These are phyloP conservation scores for Gamarada debralockiae DNA, from an alignment of 495 filamentous ascomycete genomes.

Conservation along the genomic window DNA sequence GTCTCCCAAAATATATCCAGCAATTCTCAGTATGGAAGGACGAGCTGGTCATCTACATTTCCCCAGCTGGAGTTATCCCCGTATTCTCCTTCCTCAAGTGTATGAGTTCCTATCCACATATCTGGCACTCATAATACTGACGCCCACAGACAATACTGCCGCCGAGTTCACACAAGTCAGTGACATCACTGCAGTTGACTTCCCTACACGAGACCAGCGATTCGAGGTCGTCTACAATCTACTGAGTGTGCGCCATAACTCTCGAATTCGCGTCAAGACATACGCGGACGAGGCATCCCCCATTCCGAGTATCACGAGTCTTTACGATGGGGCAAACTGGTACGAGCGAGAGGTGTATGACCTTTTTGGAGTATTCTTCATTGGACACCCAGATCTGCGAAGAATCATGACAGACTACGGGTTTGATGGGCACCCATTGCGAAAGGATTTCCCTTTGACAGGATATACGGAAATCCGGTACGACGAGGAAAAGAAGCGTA, in stretches of 20 bases:
- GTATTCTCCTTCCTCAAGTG: constrained; percentile 93
- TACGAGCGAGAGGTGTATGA: constrained; percentile 98
- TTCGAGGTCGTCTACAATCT: constrained; percentile 99
- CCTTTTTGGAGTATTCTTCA: constrained; percentile 96
- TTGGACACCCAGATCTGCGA: constrained; percentile 90
- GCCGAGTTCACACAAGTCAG: constrained; percentile 93
- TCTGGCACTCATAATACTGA: not conserved
- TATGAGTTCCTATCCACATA: constrained; percentile 17
- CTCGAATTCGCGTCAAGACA: constrained; percentile 95
- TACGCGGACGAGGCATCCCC: constrained; percentile 97
- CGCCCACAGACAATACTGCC: constrained; percentile 61
- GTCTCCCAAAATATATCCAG: constrained; percentile 95
- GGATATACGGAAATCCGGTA: constrained; percentile 98
- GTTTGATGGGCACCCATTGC: constrained; percentile 94
- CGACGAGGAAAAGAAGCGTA: constrained; percentile 99
- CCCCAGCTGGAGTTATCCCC: constrained; percentile 81
- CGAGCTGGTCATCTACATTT: constrained; percentile 89
- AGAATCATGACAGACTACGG: constrained; percentile 99
- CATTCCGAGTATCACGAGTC: constrained; percentile 77
- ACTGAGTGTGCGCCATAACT: constrained; percentile 92
- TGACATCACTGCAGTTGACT: constrained; percentile 93
- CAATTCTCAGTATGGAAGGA: constrained; percentile 99
- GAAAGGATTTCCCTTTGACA: constrained; percentile 97
- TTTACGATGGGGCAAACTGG: constrained; percentile 98
- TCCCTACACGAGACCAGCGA: constrained; percentile 86